Evolutionary conservation across 2,329 filamentous ascomycete genomes (phyloP).

Genomic region (Microsporum ferrugineum): DNA sequence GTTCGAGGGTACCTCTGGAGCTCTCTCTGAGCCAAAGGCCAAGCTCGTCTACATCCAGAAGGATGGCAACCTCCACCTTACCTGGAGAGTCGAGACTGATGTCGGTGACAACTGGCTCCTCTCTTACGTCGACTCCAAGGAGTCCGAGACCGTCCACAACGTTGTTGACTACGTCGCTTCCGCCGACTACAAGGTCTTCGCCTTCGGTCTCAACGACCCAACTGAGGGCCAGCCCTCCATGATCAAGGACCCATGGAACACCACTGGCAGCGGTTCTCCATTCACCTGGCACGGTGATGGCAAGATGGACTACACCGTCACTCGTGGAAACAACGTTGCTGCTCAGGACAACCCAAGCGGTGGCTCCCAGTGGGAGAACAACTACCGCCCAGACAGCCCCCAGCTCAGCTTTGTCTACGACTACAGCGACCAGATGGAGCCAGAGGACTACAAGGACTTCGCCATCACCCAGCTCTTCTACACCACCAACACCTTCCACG

Average conservation of each 20-base stretch:
- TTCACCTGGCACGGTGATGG: slow-evolving; percentile 12
- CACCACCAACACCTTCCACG: slow-evolving; percentile 11
- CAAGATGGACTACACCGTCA: slow-evolving; percentile 5
- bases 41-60: slow-evolving; percentile 11
- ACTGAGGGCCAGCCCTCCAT: slow-evolving; percentile 9
- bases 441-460: slow-evolving; percentile 9
- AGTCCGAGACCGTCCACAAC: slow-evolving; percentile 10
- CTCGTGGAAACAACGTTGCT: slow-evolving; percentile 11
- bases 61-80: slow-evolving; percentile 10
- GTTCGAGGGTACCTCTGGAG: slow-evolving; percentile 12
- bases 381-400: slow-evolving; percentile 11
- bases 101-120: slow-evolving; percentile 14
- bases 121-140: slow-evolving; percentile 12
- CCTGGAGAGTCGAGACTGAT: slow-evolving; percentile 13
- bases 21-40: slow-evolving; percentile 10
- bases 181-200: slow-evolving; percentile 10
- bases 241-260: slow-evolving; percentile 11
- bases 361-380: slow-evolving; percentile 9
- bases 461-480: slow-evolving; percentile 13
- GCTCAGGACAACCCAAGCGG: slow-evolving; percentile 11
- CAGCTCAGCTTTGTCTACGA: slow-evolving; percentile 10
- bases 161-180: slow-evolving; percentile 13
- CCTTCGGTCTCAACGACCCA: slow-evolving; percentile 12
- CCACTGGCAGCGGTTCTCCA: neutral
- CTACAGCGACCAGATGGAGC: slow-evolving; percentile 6